A percentile compares a stretch with the other conserved stretches of the same genome.
phyloP scores from a whole-genome alignment of 202 grass and related monocot species.

The Digitaria exilis region DNA sequence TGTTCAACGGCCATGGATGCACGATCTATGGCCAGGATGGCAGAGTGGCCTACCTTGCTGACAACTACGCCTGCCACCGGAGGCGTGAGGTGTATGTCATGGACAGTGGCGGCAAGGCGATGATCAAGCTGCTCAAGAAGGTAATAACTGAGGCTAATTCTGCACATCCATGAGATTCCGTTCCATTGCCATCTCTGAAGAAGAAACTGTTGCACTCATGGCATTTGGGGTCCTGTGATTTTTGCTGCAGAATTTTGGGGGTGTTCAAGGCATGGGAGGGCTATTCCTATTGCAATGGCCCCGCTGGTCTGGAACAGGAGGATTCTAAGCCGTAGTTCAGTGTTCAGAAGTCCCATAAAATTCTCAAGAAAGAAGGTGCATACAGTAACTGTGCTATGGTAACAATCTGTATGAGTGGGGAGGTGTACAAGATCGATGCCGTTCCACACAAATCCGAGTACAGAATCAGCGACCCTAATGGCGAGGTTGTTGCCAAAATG shows the following conservation, averaged over 20 bases:
- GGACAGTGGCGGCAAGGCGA: conserved; percentile 47
- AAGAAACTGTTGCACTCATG: not conserved
- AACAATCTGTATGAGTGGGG: not conserved
- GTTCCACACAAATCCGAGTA: conserved; percentile 33
- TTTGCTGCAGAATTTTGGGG: conserved; percentile 43
- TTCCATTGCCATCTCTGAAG: not conserved
- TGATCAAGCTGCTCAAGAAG: conserved; percentile 52
- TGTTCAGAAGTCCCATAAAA: conserved; percentile 7
- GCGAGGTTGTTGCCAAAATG: conserved; percentile 34
- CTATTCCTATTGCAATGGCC: not conserved
- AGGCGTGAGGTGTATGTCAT: conserved; percentile 48
- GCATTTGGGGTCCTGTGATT: not conserved
- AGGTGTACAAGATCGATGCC: conserved; percentile 32
- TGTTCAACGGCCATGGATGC: conserved; percentile 51
- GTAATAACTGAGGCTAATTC: not conserved
- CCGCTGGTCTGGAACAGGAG: conserved; percentile 6
- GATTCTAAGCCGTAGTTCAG: conserved; percentile 48
- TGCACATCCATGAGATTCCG: not conserved
- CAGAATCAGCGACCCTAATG: conserved; percentile 39
- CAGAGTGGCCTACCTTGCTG: conserved; percentile 45
- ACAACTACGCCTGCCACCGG: conserved; percentile 55
- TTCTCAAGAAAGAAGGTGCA: conserved; percentile 8
- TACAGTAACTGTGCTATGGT: not conserved
- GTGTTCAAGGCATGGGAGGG: conserved; percentile 52
- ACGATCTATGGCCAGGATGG: conserved; percentile 55